phyloP scores from a whole-genome alignment of 2,329 filamentous ascomycete genomes.

The Fusarium anguioides region DNA sequence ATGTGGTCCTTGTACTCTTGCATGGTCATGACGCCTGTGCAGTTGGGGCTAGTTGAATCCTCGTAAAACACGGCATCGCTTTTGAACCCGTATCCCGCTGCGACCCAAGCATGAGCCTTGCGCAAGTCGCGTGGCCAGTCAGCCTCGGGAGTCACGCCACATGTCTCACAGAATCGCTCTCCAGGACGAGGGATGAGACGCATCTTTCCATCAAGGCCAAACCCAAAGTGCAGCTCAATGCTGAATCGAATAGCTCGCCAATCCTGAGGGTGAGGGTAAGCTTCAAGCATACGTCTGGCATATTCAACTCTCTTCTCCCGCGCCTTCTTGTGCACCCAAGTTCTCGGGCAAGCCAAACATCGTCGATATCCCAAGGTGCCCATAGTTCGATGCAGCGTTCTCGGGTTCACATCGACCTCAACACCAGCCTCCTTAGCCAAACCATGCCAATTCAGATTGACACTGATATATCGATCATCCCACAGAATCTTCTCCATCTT shows the following conservation, averaged over 20 bases:
- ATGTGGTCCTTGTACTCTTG: slow-evolving; percentile 51
- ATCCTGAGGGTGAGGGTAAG: slow-evolving; percentile 46
- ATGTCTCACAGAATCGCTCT: slow-evolving; percentile 49
- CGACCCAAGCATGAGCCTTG: slow-evolving; percentile 51
- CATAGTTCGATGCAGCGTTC: slow-evolving; percentile 53
- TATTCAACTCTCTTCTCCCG: slow-evolving; percentile 51
- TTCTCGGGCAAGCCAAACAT: slow-evolving; percentile 49
- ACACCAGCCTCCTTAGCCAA: slow-evolving; percentile 51
- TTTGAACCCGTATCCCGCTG: slow-evolving; percentile 52
- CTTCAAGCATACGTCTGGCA: slow-evolving; percentile 49
- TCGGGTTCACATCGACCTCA: slow-evolving; percentile 48
- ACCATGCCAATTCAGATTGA: slow-evolving; percentile 50
- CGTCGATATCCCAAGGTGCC: slow-evolving; percentile 52
- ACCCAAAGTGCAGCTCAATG: slow-evolving; percentile 53
- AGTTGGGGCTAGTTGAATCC: slow-evolving; percentile 49
- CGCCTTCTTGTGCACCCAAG: slow-evolving; percentile 47
- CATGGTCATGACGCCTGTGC: slow-evolving; percentile 49
- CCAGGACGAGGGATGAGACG: slow-evolving; percentile 50
- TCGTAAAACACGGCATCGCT: slow-evolving; percentile 54
- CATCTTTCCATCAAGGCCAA: slow-evolving; percentile 53
- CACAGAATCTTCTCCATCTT: slow-evolving; percentile 54
- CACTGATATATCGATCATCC: slow-evolving; percentile 49
- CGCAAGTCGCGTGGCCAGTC: slow-evolving; percentile 51
- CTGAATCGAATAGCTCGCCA: slow-evolving; percentile 52
- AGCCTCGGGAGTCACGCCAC: slow-evolving; percentile 39